Evolutionary conservation across 768 basidiomycete genomes (phyloP).

Genomic region (Boletus rubropictus): DNA sequence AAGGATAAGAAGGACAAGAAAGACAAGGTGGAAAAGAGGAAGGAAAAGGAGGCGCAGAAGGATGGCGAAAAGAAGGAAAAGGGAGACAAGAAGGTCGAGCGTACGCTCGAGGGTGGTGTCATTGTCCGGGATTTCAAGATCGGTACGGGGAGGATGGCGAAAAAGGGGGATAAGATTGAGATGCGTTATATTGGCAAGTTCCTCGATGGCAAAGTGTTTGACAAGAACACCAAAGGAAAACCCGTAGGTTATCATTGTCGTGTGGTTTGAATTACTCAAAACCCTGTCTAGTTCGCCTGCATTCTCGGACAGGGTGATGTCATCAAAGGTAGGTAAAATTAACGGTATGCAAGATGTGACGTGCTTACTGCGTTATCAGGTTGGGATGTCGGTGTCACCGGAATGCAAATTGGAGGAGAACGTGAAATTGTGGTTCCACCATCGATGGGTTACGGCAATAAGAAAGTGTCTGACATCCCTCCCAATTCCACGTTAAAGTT

Average conservation of each 20-base stretch:
- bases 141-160: conserved; percentile 82
- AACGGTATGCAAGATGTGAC: not conserved
- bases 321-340: conserved; percentile 62
- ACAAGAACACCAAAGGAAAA: conserved; percentile 77
- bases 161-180: conserved; percentile 73
- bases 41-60: conserved; percentile 19
- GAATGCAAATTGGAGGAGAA: conserved; percentile 91
- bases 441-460: conserved; percentile 64
- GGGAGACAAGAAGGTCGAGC: conserved; percentile 25
- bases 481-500: conserved; percentile 77
- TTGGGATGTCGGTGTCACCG: conserved; percentile 89
- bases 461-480: conserved; percentile 59
- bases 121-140: conserved; percentile 70
- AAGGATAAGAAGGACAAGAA: conserved; percentile 56
- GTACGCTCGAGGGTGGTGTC: conserved; percentile 60
- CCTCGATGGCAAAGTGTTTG: conserved; percentile 66
- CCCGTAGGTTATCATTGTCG: conserved; percentile 50
- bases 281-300: conserved; percentile 57
- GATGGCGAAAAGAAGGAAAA: conserved; percentile 26
- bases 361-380: conserved; percentile 35
- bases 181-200: conserved; percentile 96
- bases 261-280: not conserved
- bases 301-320: conserved; percentile 83
- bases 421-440: conserved; percentile 73
- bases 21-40: conserved; percentile 22